Evolutionary conservation across 1,284 basidiomycete species (phyloP).

Genomic region (Boletus sp.): DNA sequence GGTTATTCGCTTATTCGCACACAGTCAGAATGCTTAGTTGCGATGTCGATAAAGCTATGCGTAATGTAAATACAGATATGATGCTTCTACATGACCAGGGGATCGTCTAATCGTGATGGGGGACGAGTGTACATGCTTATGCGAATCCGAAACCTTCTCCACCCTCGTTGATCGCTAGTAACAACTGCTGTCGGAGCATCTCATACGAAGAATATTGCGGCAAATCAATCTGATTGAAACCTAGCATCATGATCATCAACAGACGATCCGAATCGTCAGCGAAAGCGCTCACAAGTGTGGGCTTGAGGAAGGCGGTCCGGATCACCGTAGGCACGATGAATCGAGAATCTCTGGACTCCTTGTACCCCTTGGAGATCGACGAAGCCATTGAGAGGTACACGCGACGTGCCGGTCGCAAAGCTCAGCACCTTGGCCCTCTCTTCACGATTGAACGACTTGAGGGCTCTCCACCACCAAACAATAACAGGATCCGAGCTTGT

Average conservation of each 20-base stretch:
- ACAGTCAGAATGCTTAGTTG: too few species aligned
- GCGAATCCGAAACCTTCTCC: constrained; percentile 89
- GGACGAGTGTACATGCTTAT: constrained; percentile 27
- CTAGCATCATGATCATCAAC: constrained; percentile 35
- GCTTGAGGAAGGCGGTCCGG: constrained; percentile 83
- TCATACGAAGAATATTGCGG: constrained; percentile 92
- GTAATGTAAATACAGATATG: constrained; percentile 35
- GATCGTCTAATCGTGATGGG: constrained; percentile 14
- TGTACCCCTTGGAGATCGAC: constrained; percentile 91
- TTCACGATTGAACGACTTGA: constrained; percentile 96
- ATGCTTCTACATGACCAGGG: constrained; percentile 29
- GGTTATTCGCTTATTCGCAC: too few species aligned
- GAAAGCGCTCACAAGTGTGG: constrained; percentile 70
- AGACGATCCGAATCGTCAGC: constrained; percentile 8
- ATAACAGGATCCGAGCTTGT: constrained; percentile 88
- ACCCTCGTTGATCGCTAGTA: constrained; percentile 91
- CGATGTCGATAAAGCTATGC: too few species aligned
- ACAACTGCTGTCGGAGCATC: constrained; percentile 82
- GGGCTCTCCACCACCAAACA: constrained; percentile 98
- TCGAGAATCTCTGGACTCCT: constrained; percentile 93
- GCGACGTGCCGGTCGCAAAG: constrained; percentile 93
- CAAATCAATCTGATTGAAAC: constrained; percentile 85
- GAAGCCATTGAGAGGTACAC: constrained; percentile 93
- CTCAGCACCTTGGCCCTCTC: constrained; percentile 94
- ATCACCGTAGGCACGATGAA: constrained; percentile 89